Evolutionary conservation across 192 early-diverging fungal species (phyloP).

Genomic region (Obelidium mucronatum): DNA sequence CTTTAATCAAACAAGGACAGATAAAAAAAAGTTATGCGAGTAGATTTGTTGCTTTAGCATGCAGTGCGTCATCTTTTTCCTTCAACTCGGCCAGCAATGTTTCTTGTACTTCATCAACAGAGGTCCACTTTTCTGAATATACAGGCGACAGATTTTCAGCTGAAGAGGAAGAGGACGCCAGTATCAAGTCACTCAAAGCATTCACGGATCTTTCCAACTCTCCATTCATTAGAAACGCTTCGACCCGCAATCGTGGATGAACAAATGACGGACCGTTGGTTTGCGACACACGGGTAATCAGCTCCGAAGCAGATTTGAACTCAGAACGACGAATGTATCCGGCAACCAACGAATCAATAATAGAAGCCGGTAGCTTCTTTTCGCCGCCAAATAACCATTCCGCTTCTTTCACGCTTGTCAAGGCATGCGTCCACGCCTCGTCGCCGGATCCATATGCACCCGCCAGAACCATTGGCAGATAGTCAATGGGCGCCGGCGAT

Average conservation of each 20-base stretch:
- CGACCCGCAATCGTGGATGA: background rate
- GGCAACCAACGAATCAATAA: conserved; percentile 10
- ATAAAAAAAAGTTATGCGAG: too few species aligned
- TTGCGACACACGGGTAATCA: background rate
- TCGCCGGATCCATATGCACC: conserved; percentile 29
- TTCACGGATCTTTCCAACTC: background rate
- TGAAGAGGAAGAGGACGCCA: background rate
- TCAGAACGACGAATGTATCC: background rate
- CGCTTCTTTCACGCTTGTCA: background rate
- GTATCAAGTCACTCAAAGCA: too few species aligned
- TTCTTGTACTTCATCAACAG: background rate
- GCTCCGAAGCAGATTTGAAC: background rate
- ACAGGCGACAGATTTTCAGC: background rate
- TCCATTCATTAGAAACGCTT: conserved; percentile 17
- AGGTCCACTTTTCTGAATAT: conserved; percentile 8
- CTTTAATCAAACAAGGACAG: too few species aligned
- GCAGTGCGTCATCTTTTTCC: too few species aligned
- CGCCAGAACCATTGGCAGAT: conserved; percentile 40
- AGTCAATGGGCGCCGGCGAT: conserved; percentile 32
- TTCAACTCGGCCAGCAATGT: conserved; percentile 18
- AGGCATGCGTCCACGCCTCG: conserved; percentile 17
- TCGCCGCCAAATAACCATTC: background rate
- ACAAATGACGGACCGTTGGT: background rate
- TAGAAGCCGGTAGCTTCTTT: background rate
- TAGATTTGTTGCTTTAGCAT: too few species aligned